These are phyloP conservation scores for Aspergillus terreus DNA, from an alignment of 2,329 filamentous ascomycete genomes.

Conservation along the genomic window DNA sequence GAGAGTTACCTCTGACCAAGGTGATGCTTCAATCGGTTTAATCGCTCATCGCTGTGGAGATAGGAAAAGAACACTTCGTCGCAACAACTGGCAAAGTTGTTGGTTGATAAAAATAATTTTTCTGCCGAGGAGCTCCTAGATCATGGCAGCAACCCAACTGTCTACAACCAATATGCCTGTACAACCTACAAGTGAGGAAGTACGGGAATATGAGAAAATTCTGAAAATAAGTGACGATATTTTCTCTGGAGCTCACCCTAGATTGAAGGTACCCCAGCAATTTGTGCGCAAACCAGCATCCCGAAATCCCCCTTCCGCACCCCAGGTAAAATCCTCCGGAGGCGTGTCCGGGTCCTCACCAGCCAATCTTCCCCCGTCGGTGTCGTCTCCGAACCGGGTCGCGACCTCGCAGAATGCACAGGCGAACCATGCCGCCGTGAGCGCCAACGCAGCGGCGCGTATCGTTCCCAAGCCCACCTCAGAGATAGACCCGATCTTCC, in stretches of 20 bases:
- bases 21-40: too few relatives aligned
- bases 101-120: background rate
- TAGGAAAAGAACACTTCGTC: too few relatives aligned
- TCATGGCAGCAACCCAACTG: conserved; percentile 34
- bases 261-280: conserved; percentile 56
- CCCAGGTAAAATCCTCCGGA: conserved; percentile 24
- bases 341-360: conserved; percentile 15
- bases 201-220: conserved; percentile 74
- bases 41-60: too few relatives aligned
- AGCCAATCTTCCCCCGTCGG: conserved; percentile 14
- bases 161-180: conserved; percentile 27
- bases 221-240: conserved; percentile 76
- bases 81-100: too few relatives aligned
- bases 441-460: conserved; percentile 22
- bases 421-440: conserved; percentile 9
- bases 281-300: conserved; percentile 42
- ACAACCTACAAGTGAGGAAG: conserved; percentile 49
- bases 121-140: conserved; percentile 10
- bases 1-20: background rate
- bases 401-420: conserved; percentile 16
- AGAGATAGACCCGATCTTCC: conserved; percentile 75
- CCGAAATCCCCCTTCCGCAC: conserved; percentile 28
- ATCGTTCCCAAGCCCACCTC: conserved; percentile 51
- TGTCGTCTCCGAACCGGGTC: conserved; percentile 12
- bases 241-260: conserved; percentile 65